Evolutionary conservation across 2,329 filamentous ascomycete species (phyloP), one percentile per base, ranked within the genome.

Genomic region (Curvularia eragrostidis): DNA sequence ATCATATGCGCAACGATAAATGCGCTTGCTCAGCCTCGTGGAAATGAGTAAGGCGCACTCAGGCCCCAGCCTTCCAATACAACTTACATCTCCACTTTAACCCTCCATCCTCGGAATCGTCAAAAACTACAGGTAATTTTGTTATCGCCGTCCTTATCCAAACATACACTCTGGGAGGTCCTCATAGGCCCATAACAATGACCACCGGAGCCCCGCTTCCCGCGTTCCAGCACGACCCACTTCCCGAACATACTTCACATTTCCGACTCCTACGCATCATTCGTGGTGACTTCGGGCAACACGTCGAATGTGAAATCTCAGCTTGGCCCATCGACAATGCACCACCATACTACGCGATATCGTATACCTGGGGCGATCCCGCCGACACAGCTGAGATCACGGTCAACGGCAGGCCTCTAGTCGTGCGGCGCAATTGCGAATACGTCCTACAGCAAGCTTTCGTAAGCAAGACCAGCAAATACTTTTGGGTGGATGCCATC

Each of bases 391-490:
- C 26, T 8, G 10, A 48, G 1, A 48, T 54, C 3, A 54, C 52
- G 1, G 15, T 54, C 43, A 54, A 48, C 36, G 44, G 36, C 36
- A 42, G 21, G 26, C 19, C 18, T n/a, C 15, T 54, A 3, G 34
- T 26, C 3, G 36, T 48, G 3, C 36, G 44, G 1, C 52, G 44
- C 15, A 54, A 54, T 1, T 54, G 52, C 9, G 44, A 43, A 42
- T 48, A 54, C 19, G 52, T 41, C 4, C 52, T 54, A 12, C 52
- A 54, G 7, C 52, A 54, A 23, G 52, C 44, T 6, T 48, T 48
- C 18, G 12, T 36, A 4, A 23, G 44, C 4, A 49, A 49, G 1
- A 19, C 44, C 4, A 24, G 36, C 8, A 21, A 12, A 1, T 43
- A 54, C n/a, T 42, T 36, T 12, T 55, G 47, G 52, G 38, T 50